phyloP scores from a whole-genome alignment of 1,139 yeast genomes.

The Yamadazyma trypodendri region DNA sequence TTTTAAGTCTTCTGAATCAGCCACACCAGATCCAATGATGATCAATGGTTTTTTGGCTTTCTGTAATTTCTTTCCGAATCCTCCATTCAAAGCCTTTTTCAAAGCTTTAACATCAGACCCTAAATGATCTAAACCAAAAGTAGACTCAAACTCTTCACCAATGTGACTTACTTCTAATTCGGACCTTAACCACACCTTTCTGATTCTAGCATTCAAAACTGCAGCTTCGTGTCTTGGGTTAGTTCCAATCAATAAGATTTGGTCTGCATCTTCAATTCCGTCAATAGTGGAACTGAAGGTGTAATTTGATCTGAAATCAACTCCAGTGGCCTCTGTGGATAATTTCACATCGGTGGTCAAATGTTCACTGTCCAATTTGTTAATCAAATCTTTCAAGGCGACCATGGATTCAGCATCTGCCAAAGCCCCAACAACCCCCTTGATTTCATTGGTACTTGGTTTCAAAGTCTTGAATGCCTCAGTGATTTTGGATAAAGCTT shows the following conservation, averaged over 20 bases:
- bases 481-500: conserved; percentile 71
- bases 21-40: conserved; percentile 79
- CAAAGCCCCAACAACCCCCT: conserved; percentile 81
- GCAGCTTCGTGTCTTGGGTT: conserved; percentile 93
- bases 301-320: conserved; percentile 77
- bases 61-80: conserved; percentile 66
- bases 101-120: conserved; percentile 64
- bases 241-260: conserved; percentile 74
- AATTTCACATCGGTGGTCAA: conserved; percentile 68
- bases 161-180: conserved; percentile 66
- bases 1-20: conserved; percentile 64
- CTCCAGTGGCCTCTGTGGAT: conserved; percentile 65
- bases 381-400: conserved; percentile 75
- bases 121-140: conserved; percentile 63
- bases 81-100: conserved; percentile 62
- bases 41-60: conserved; percentile 74
- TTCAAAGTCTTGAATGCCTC: conserved; percentile 57
- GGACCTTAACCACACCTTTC: conserved; percentile 78
- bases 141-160: conserved; percentile 77
- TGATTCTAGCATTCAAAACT: conserved; percentile 79
- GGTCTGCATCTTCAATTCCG: conserved; percentile 83
- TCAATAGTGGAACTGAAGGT: conserved; percentile 76
- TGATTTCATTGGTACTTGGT: conserved; percentile 70
- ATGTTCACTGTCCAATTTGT: conserved; percentile 79
- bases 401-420: conserved; percentile 83